These are phyloP conservation scores for Syzygium jambos DNA, from an alignment of 345 rosid species.

Conservation along the genomic window DNA sequence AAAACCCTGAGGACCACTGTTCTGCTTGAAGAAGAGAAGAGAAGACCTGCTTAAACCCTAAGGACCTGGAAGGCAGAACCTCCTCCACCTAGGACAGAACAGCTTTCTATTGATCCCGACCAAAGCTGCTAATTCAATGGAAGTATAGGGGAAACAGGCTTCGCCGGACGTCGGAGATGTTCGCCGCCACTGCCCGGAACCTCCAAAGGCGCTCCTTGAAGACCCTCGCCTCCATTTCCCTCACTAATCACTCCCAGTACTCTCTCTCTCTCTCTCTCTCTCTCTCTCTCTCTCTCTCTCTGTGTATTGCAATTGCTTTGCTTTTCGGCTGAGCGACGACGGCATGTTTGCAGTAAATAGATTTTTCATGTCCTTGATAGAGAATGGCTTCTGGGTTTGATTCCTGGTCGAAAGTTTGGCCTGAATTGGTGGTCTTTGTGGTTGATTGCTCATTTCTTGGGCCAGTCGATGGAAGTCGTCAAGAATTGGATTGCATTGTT, in stretches of 20 bases:
- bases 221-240: slow-evolving; percentile 37
- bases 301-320: neutral
- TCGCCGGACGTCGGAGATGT: slow-evolving; percentile 24
- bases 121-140: neutral
- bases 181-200: slow-evolving; percentile 31
- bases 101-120: neutral
- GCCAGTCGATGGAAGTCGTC: neutral
- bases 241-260: slow-evolving; percentile 43
- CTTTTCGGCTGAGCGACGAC: neutral
- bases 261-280: neutral
- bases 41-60: neutral
- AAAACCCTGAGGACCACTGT: neutral
- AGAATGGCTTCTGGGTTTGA: neutral
- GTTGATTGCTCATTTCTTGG: neutral
- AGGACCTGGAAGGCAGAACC: slow-evolving; percentile 9
- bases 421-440: neutral
- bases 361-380: neutral
- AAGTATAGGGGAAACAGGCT: neutral
- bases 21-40: neutral
- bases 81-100: neutral
- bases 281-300: neutral
- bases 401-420: neutral
- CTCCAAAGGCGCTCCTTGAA: slow-evolving; percentile 33
- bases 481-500: neutral
- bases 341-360: neutral